phyloP scores from a whole-genome alignment of 768 basidiomycete genomes.

The Chalciporus pseudorubinellus region DNA sequence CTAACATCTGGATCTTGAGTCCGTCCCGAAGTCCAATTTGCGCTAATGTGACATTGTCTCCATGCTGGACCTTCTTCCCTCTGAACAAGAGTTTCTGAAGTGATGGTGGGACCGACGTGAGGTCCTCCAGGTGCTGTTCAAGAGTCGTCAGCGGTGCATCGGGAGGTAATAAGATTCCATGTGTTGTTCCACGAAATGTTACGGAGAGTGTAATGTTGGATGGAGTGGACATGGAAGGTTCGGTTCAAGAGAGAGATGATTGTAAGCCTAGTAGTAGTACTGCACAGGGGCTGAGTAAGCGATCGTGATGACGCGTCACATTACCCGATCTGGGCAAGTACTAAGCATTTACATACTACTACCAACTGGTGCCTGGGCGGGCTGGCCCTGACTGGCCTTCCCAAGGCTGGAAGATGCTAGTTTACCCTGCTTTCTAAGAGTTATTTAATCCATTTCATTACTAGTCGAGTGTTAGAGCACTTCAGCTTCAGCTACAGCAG shows the following conservation, averaged over 20 bases:
- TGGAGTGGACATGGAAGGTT: too few species aligned
- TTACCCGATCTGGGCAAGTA: too few species aligned
- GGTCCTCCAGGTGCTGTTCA: constrained; percentile 51
- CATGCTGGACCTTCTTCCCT: constrained; percentile 49
- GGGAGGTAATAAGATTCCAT: constrained; percentile 48
- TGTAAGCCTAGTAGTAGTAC: too few species aligned
- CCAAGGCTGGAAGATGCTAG: too few species aligned
- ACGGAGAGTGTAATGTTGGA: constrained; percentile 28
- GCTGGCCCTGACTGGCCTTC: too few species aligned
- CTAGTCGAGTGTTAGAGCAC: too few species aligned
- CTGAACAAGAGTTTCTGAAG: constrained; percentile 74
- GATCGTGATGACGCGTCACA: background rate
- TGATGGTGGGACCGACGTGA: constrained; percentile 62
- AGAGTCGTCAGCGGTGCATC: constrained; percentile 52
- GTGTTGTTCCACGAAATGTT: constrained; percentile 46
- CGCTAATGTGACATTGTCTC: constrained; percentile 32
- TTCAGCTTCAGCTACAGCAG: too few species aligned
- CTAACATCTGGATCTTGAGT: constrained; percentile 67
- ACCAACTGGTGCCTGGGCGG: too few species aligned
- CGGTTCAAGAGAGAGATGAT: background rate
- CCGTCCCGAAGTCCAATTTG: constrained; percentile 63
- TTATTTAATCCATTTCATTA: too few species aligned
- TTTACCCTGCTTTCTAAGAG: too few species aligned
- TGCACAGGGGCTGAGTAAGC: constrained; percentile 16
- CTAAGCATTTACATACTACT: too few species aligned